A percentile compares a stretch with the other conserved stretches of the same genome.
phyloP scores from a whole-genome alignment of 192 early-diverging fungal genomes.

The Gryganskiella cystojenkinii region DNA sequence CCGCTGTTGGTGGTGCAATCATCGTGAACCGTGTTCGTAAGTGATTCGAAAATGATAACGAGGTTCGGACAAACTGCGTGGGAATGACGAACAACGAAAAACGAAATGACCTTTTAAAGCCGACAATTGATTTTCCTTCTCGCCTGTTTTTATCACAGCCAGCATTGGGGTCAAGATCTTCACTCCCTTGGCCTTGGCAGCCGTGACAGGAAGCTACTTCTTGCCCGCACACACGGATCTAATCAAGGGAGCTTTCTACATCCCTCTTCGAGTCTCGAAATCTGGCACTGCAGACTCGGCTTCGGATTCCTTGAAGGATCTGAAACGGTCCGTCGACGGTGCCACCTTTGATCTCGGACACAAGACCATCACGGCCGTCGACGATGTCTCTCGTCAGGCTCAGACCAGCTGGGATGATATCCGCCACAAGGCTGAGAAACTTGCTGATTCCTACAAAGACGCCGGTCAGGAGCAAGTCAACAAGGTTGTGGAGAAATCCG shows the following conservation, averaged over 20 bases:
- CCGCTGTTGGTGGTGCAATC: conserved; percentile 19
- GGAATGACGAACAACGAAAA: neutral
- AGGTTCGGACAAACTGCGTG: neutral
- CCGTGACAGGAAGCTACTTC: conserved; percentile 29
- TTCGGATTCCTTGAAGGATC: neutral
- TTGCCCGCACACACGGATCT: conserved; percentile 23
- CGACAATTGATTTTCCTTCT: too few species aligned
- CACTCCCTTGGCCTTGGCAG: conserved; percentile 31
- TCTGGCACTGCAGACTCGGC: neutral
- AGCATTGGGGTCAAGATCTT: conserved; percentile 33
- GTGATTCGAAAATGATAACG: neutral
- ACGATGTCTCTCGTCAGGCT: conserved; percentile 16
- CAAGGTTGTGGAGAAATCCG: conserved; percentile 4
- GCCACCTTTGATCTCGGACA: conserved; percentile 10
- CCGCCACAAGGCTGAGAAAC: conserved; percentile 20
- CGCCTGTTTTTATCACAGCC: neutral
- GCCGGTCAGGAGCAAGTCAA: conserved; percentile 17
- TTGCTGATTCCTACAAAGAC: conserved; percentile 9
- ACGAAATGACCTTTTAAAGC: neutral
- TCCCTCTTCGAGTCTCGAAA: neutral
- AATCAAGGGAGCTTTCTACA: neutral
- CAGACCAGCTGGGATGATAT: conserved; percentile 24
- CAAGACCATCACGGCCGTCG: conserved; percentile 22
- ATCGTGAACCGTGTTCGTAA: conserved; percentile 36
- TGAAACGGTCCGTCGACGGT: neutral